Evolutionary conservation across 768 basidiomycete species (phyloP), one percentile per base, ranked within the genome.

Genomic region (Lactarius quietus): DNA sequence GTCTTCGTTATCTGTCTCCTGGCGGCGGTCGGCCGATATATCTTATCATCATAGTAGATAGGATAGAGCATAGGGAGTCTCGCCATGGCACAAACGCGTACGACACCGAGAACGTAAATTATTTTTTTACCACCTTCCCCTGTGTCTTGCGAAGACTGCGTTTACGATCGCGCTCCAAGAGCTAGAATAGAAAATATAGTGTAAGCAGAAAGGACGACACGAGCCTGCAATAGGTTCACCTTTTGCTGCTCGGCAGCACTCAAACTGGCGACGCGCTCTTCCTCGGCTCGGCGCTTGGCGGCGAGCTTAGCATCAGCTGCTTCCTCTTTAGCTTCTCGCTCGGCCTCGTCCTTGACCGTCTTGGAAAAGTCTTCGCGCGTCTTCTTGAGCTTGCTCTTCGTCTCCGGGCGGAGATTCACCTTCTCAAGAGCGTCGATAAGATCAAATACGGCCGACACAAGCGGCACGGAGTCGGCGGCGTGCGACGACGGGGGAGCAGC

Each of bases 201-300:
- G 38, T 60, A n/a, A 65, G 33, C 10, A 26, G 26, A 41, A 28
- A 36, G 26, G 18, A 64, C 54, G 41, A 57, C 29, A 36, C 48
- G 33, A 17, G 56, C 38, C 45, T 69, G 54, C 70, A 61, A 14
- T 53, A 28, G 14, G 67, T 73, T 56, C 59, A 87, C 90, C 85
- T 93, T 94, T 79, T 87, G 86, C 78, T 93, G 92, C 70, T 93
- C 91, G 23, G 86, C 82, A 35, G 91, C 81, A 71, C 87, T 89
- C 62, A 94, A 82, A 72, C 84, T 86, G 38, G 88, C 79, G 48
- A 92, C 74, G 68, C 84, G 81, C 65, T 91, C 92, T 68, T 92
- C 83, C 73, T 91, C 89, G 3, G 84, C 85, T 73, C 81, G 85
- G 67, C 84, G 84, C 76, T 90, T 92, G 38, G 86, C 88, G 7